Conservation (phyloP, 148 eudicot genomes). For the Fagopyrum esculentum region DNA sequence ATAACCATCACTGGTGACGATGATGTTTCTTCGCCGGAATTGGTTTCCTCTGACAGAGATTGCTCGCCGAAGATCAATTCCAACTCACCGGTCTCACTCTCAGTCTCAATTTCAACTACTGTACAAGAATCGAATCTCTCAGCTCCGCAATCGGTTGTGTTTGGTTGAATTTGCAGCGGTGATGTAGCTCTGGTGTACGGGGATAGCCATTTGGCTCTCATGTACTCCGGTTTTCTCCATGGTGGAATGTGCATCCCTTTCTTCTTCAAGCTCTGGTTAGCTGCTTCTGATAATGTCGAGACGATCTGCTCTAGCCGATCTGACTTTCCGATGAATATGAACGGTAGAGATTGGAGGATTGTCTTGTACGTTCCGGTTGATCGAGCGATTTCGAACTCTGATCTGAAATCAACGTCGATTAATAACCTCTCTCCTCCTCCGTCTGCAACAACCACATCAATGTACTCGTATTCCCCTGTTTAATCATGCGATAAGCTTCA, state of each 20-base stretch:
- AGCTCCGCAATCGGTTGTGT: background rate
- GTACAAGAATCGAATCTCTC: background rate
- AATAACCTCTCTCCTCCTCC: conserved; percentile 30
- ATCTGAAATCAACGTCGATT: conserved; percentile 53
- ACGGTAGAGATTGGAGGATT: conserved; percentile 42
- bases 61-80: conserved; percentile 39
- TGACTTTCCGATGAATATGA: conserved; percentile 48
- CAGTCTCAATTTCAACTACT: background rate
- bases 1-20: conserved; percentile 4
- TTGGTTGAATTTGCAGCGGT: background rate
- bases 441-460: conserved; percentile 23
- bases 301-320: conserved; percentile 46
- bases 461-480: conserved; percentile 29
- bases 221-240: conserved; percentile 54
- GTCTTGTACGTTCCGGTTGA: conserved; percentile 35
- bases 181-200: conserved; percentile 27
- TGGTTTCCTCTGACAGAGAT: background rate
- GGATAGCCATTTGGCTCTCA: conserved; percentile 55
- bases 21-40: conserved; percentile 5
- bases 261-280: conserved; percentile 44
- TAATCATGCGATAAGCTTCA: background rate
- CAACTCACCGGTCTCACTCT: conserved; percentile 20
- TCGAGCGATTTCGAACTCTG: conserved; percentile 58
- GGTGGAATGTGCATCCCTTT: conserved; percentile 59
- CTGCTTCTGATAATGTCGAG: conserved; percentile 36